These are phyloP conservation scores for Diplosphaera chodatii DNA, from an alignment of 139 green algal species.

Conservation along the genomic window DNA sequence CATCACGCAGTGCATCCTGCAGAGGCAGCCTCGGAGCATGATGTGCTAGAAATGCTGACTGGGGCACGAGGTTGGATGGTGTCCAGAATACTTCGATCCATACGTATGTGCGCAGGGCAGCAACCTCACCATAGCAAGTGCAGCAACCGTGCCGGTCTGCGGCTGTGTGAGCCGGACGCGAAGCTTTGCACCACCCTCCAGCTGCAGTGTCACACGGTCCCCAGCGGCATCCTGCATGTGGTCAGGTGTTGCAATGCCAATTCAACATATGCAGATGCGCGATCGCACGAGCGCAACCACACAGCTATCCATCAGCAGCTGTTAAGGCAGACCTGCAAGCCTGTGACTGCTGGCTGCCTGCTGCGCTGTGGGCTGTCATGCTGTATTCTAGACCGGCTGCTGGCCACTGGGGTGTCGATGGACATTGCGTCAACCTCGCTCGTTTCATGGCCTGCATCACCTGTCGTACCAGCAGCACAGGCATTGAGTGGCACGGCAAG, in stretches of 20 bases:
- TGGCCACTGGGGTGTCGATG: background rate
- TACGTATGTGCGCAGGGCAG: too few species aligned
- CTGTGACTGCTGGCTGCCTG: background rate
- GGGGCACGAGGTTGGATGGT: too few species aligned
- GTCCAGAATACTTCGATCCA: too few species aligned
- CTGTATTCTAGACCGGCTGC: too few species aligned
- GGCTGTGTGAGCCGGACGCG: conserved; percentile 39
- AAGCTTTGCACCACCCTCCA: conserved; percentile 15
- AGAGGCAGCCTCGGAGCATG: background rate
- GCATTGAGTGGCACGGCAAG: too few species aligned
- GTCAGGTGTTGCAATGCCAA: background rate
- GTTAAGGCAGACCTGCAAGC: background rate
- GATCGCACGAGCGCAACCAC: too few species aligned
- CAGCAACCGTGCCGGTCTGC: conserved; percentile 22
- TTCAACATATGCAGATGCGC: too few species aligned
- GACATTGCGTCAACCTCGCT: background rate
- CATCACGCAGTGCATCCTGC: conserved; percentile 37
- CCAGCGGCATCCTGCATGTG: conserved; percentile 20
- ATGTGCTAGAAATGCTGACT: too few species aligned
- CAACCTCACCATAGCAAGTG: background rate
- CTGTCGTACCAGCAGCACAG: too few species aligned
- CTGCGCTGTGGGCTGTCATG: too few species aligned
- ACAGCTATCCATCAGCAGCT: too few species aligned
- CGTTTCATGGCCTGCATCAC: background rate
- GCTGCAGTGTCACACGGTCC: conserved; percentile 25